Evolutionary conservation across 179 eudicot genomes (phyloP), one percentile per base, ranked within the genome.

Genomic region (Spergularia azorica): DNA sequence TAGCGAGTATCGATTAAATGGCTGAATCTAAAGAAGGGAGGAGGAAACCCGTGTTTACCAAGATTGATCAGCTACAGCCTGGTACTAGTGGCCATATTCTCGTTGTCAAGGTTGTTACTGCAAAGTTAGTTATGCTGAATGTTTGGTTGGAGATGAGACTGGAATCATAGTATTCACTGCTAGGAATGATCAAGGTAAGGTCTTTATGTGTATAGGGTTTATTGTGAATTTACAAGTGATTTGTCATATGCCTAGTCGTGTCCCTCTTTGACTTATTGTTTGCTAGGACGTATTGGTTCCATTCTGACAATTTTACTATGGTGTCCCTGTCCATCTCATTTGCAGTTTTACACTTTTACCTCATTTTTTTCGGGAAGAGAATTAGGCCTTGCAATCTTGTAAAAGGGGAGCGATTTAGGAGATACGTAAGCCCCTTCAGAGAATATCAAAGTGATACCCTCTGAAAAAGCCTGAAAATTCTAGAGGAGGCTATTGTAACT

Each of bases 1-100:
- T 77, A 32, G 63, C 36, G 54, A 57, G 67, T 77, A 32, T 67
- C 36, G 54, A 57, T n/a, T 77, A 80, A 48, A 92, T 92, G 97
- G 91, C 90, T 77, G 95, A 92, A 17, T 84, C 87, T 67, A 86
- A 86, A 71, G 63, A 79, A 55, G 81, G 70, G 71, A 80, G 71
- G 83, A 85, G 85, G 81, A 89, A 89, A 77, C 84, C 79, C 26
- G 88, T 78, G 17, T 82, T 86, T 72, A 83, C 80, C 71, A 92
- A 89, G 74, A 89, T 93, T 66, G 82, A 87, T 41, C 86, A 93
- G 78, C 92, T 93, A 52, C 90, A 92, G 15, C 97, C 97, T 14
- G 79, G 82, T 54, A 89, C 86, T 50, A 76, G 78, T 55, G 96
- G 92, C 78, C 89, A 87, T 65, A 90, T 78, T 38, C 83, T 93